Evolutionary conservation across 371 early-diverging fungal species (phyloP).

Genomic region (Mortierella sp.): DNA sequence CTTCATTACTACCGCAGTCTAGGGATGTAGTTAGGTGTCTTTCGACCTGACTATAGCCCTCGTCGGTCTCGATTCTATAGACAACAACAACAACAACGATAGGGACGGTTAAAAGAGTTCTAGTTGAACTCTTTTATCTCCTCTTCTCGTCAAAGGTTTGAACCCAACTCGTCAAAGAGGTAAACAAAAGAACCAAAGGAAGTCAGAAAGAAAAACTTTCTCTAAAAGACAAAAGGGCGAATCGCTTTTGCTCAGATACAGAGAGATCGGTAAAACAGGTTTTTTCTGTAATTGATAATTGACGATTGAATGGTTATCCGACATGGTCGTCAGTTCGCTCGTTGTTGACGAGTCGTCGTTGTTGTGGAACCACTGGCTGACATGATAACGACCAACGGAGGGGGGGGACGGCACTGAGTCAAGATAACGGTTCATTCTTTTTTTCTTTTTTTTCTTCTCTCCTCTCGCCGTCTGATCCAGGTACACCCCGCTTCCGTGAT

Average conservation of each 20-base stretch:
- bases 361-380: no score
- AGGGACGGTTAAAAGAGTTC: not conserved
- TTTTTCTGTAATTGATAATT: not conserved
- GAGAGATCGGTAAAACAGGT: not conserved
- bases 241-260: not conserved
- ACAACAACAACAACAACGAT: no score
- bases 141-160: not conserved
- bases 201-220: not conserved
- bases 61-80: not conserved
- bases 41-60: not conserved
- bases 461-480: no score
- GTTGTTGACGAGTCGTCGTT: not conserved
- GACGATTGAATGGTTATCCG: not conserved
- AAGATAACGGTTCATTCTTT: not conserved
- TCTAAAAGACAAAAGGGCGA: not conserved
- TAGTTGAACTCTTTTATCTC: conserved; percentile 10
- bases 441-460: not conserved
- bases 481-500: no score
- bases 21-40: no score
- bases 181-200: not conserved
- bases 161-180: not conserved
- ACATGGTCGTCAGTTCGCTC: not conserved
- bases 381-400: no score
- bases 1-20: no score
- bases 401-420: not conserved